These are phyloP conservation scores for Irpex sp. DNA, from an alignment of 1,284 basidiomycete species.

Conservation along the genomic window DNA sequence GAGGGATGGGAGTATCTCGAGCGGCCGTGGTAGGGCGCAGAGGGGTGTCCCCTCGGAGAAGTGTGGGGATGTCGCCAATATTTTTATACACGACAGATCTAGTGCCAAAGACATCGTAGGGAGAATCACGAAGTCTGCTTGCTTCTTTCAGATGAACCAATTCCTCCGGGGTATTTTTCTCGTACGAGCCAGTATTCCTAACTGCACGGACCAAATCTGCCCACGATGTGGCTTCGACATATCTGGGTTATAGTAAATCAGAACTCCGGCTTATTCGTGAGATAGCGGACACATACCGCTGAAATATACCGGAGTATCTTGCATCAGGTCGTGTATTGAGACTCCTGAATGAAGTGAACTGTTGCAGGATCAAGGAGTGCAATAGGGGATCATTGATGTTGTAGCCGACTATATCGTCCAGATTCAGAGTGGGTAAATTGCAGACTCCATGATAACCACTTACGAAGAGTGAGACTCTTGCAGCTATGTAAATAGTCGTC, in stretches of 20 bases:
- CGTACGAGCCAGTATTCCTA: conserved; percentile 20
- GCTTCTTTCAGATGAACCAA: conserved; percentile 32
- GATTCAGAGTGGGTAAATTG: not conserved
- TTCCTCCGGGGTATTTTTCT: conserved; percentile 31
- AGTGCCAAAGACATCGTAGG: conserved; percentile 23
- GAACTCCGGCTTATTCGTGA: not conserved
- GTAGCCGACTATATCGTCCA: conserved; percentile 34
- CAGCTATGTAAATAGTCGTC: conserved; percentile 28
- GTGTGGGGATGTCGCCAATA: not conserved
- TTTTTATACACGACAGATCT: conserved; percentile 26
- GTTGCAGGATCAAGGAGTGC: conserved; percentile 23
- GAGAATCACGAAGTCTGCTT: conserved; percentile 9
- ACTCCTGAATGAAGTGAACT: conserved; percentile 26
- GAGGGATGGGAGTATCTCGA: not conserved
- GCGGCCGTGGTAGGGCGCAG: no score
- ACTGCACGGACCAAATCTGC: conserved; percentile 27
- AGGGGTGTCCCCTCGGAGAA: not conserved
- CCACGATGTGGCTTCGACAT: conserved; percentile 33
- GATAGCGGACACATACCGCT: not conserved
- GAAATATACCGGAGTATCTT: conserved; percentile 9
- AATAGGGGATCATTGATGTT: conserved; percentile 28
- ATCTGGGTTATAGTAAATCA: conserved; percentile 26
- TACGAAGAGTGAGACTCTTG: conserved; percentile 33
- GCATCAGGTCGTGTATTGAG: conserved; percentile 3
- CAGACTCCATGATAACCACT: conserved; percentile 14